phyloP scores from a whole-genome alignment of 176 grass and related monocot genomes.

The Calamus simplicifolius region DNA sequence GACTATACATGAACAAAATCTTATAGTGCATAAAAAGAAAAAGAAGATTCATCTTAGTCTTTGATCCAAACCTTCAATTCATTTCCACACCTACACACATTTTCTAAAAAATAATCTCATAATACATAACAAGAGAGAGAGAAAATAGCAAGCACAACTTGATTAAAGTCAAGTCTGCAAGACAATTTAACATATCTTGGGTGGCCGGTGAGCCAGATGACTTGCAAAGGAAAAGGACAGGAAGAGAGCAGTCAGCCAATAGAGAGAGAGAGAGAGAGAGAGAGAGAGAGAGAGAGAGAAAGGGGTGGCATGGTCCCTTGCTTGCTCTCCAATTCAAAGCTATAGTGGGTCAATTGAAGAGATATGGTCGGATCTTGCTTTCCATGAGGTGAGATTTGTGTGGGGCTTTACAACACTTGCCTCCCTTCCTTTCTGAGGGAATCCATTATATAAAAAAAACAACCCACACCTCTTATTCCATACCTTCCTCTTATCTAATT shows the following conservation, averaged over 20 bases:
- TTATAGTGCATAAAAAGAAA: no score
- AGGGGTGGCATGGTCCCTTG: neutral
- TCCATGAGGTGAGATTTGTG: constrained; percentile 53
- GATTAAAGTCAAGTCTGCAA: no score
- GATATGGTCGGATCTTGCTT: constrained; percentile 76
- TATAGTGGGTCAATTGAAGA: constrained; percentile 12
- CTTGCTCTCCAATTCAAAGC: neutral
- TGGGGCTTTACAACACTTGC: constrained; percentile 13
- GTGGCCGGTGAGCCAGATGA: no score
- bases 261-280: neutral
- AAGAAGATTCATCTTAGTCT: no score
- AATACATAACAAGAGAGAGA: no score
- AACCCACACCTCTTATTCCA: constrained; percentile 12
- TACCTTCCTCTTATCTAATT: constrained; percentile 5
- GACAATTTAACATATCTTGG: no score
- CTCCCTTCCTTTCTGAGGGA: constrained; percentile 22
- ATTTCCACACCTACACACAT: no score
- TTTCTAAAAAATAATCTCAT: no score
- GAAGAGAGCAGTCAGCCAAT: neutral
- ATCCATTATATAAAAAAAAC: constrained; percentile 40
- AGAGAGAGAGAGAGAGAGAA: neutral
- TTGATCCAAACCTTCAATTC: no score
- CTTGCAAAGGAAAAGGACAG: neutral
- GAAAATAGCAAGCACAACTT: no score
- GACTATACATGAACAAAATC: no score